Evolutionary conservation across 1,284 basidiomycete species (phyloP).

Genomic region (Fomitopsis pinicola): DNA sequence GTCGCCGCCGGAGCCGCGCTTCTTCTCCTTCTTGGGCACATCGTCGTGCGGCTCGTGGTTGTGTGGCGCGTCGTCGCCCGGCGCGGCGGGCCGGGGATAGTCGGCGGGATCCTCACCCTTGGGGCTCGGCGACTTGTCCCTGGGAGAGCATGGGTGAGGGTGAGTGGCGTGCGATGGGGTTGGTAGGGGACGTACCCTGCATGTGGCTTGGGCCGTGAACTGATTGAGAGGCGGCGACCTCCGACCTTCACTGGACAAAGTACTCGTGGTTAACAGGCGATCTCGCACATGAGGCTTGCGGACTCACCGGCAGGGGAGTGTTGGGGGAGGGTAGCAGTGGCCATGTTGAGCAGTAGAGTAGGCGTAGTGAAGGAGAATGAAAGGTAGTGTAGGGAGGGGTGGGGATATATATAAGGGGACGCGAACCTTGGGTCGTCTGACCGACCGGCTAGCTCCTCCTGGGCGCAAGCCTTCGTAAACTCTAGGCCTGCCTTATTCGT

Average conservation of each 20-base stretch:
- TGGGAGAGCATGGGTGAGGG: conserved; percentile 19
- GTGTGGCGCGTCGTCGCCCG: conserved; percentile 36
- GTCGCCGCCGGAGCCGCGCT: conserved; percentile 33
- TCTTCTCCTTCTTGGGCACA: conserved; percentile 48
- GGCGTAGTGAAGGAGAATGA: not conserved
- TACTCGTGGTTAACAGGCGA: not conserved
- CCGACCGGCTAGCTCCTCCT: not conserved
- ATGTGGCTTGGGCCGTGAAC: conserved; percentile 33
- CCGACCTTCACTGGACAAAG: conserved; percentile 55
- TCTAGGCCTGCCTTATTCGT: conserved; percentile 5
- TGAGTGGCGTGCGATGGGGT: not conserved
- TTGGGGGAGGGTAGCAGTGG: conserved; percentile 25
- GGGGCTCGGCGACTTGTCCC: conserved; percentile 19
- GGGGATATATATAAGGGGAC: not conserved
- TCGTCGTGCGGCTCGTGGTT: conserved; percentile 50
- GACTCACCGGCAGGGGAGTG: conserved; percentile 22
- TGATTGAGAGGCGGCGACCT: conserved; percentile 55
- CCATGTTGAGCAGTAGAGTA: conserved; percentile 5
- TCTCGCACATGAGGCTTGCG: not conserved
- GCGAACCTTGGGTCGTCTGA: not conserved
- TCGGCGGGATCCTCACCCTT: conserved; percentile 35
- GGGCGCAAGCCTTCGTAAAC: not conserved
- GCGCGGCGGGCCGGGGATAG: conserved; percentile 58
- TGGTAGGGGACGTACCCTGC: conserved; percentile 30
- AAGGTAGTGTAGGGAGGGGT: not conserved